A percentile compares a stretch with the other conserved stretches of the same genome.
Conservation (phyloP, 2,329 filamentous ascomycete species). For the Acarospora socialis region DNA sequence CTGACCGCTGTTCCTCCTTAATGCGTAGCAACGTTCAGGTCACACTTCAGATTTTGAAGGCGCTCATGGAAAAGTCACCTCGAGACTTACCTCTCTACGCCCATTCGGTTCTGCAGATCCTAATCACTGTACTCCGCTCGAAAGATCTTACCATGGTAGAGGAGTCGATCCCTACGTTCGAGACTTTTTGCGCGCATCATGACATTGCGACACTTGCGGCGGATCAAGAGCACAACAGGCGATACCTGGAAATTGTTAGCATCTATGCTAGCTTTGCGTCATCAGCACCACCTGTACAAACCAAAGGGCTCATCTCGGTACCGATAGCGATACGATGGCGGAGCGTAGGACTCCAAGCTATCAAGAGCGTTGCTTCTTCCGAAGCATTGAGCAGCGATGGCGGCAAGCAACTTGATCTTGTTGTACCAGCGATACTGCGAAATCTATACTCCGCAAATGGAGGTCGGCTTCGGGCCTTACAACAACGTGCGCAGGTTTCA, state of each 20-base stretch:
- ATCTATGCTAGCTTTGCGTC: slow-evolving; percentile 71
- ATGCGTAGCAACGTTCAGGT: slow-evolving; percentile 70
- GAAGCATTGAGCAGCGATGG: slow-evolving; percentile 64
- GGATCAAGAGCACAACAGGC: slow-evolving; percentile 66
- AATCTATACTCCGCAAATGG: slow-evolving; percentile 69
- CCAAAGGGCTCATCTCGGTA: slow-evolving; percentile 45
- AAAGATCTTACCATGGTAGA: slow-evolving; percentile 87
- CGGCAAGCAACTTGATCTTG: slow-evolving; percentile 59
- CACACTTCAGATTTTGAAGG: slow-evolving; percentile 80
- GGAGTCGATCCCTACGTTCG: slow-evolving; percentile 73
- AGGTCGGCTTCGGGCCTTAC: slow-evolving; percentile 52
- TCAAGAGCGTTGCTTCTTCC: slow-evolving; percentile 66
- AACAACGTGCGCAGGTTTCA: slow-evolving; percentile 50
- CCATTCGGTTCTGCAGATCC: slow-evolving; percentile 66
- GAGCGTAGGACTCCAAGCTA: slow-evolving; percentile 58
- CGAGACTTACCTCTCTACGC: slow-evolving; percentile 85
- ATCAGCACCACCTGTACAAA: slow-evolving; percentile 37
- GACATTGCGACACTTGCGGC: slow-evolving; percentile 73
- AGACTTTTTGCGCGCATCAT: slow-evolving; percentile 77
- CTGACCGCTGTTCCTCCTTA: neutral
- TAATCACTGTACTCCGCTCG: slow-evolving; percentile 69
- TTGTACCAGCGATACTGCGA: slow-evolving; percentile 73
- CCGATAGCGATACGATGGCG: slow-evolving; percentile 69
- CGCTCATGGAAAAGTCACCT: slow-evolving; percentile 83
- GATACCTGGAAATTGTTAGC: slow-evolving; percentile 70